Evolutionary conservation across 768 basidiomycete species (phyloP), one percentile per base, ranked within the genome.

Genomic region (Neoboletus magnificus): DNA sequence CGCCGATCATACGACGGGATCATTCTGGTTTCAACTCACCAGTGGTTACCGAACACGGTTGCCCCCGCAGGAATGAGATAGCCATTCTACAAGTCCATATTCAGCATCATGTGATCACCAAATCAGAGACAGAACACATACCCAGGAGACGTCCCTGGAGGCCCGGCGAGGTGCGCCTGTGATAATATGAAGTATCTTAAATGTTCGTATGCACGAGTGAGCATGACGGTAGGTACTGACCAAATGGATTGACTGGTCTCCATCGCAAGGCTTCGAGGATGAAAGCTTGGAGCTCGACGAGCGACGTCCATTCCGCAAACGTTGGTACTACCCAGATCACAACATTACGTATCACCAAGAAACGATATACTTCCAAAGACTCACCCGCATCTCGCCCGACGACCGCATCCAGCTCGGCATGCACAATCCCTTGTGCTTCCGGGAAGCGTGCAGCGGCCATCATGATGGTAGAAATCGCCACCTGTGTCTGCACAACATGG

Each of bases 401-500:
- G 1, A 78, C 64, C 1, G 60, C 29, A 40, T 78, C 75, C 5
- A 78, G 47, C 52, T 77, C 66, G 2, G 68, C 71, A 23, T 75
- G 77, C 1, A 76, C 71, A 16, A 54, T 58, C 0, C 62, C 67
- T 37, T 73, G 75, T 1, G 67, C 60, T 5, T 71, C 60, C 0
- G 76, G 77, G 42, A 68, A 64, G 22, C 60, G 57, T 0, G 75
- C 75, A 16, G 75, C 72, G 1, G 75, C 74, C 72, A 75, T 73
- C 49, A 72, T 69, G 18, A 74, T 61, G 4, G 58, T 61, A 10
- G 60, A 59, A 41, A 67, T 70, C 1, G 56, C 67, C 12, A 66
- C 66, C 32, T 66, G 68, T 2, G 66, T 66, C 69, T 70, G 25
- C 10, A 23, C 23, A 42, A 29, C n/a, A n/a, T 1, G n/a, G 30